A percentile compares a stretch with the other conserved stretches of the same genome.
Conservation (phyloP, 2,329 filamentous ascomycete genomes). For the Coleophoma crateriformis region DNA sequence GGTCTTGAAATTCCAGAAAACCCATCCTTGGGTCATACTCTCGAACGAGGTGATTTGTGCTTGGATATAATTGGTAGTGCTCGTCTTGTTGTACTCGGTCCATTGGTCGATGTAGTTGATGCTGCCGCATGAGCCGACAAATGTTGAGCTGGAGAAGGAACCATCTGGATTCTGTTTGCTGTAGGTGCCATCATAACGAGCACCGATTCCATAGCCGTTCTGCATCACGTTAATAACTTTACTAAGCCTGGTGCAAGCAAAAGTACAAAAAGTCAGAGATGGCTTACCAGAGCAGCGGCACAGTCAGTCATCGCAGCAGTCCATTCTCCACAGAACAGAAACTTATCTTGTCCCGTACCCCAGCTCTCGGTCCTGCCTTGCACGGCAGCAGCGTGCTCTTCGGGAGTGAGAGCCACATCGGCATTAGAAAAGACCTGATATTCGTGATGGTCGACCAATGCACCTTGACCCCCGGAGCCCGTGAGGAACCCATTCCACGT, state of each 20-base stretch:
- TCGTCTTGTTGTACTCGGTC: slow-evolving; percentile 32
- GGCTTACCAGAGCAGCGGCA: slow-evolving; percentile 56
- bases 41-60: slow-evolving; percentile 46
- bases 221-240: slow-evolving; percentile 31
- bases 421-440: slow-evolving; percentile 54
- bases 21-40: slow-evolving; percentile 40
- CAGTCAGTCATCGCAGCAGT: slow-evolving; percentile 19
- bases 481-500: slow-evolving; percentile 56
- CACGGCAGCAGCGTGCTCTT: slow-evolving; percentile 49
- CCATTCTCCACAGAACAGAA: slow-evolving; percentile 51
- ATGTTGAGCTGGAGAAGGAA: slow-evolving; percentile 9
- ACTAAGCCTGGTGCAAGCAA: too few relatives aligned
- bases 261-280: background rate
- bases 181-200: slow-evolving; percentile 48
- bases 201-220: slow-evolving; percentile 49
- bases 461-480: slow-evolving; percentile 32
- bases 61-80: slow-evolving; percentile 43
- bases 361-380: slow-evolving; percentile 36
- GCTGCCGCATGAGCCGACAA: slow-evolving; percentile 45
- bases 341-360: slow-evolving; percentile 48
- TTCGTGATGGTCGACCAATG: slow-evolving; percentile 56
- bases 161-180: slow-evolving; percentile 19
- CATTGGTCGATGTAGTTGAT: slow-evolving; percentile 40
- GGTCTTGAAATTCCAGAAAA: slow-evolving; percentile 52
- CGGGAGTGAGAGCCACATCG: slow-evolving; percentile 39